Evolutionary conservation across 2,329 filamentous ascomycete genomes (phyloP).

Genomic region (Sporothrix globosa): DNA sequence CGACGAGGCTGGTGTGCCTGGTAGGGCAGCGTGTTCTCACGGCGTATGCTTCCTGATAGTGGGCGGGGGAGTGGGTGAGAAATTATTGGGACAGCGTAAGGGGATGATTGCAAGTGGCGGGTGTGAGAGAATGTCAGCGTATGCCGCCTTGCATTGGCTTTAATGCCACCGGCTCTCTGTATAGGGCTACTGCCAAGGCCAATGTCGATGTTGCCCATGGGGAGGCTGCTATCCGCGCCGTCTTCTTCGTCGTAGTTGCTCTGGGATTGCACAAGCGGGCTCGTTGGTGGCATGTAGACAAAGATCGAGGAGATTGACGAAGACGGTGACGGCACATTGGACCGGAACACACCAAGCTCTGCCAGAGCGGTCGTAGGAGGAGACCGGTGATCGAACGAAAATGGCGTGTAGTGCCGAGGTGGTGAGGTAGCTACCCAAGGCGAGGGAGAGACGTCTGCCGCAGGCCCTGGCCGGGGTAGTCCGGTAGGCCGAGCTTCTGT

Average conservation of each 20-base stretch:
- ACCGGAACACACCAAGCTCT: constrained; percentile 38
- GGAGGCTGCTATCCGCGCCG: constrained; percentile 40
- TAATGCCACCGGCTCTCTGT: constrained; percentile 24
- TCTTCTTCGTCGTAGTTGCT: constrained; percentile 69
- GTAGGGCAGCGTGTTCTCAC: constrained; percentile 66
- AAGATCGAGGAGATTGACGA: constrained; percentile 80
- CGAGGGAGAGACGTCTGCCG: constrained; percentile 32
- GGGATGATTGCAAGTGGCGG: constrained; percentile 45
- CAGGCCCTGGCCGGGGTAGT: background rate
- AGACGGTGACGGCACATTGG: constrained; percentile 59
- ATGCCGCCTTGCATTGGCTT: constrained; percentile 61
- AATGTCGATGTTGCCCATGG: constrained; percentile 56
- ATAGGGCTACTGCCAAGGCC: constrained; percentile 43
- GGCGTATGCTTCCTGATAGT: constrained; percentile 50
- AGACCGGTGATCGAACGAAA: constrained; percentile 48
- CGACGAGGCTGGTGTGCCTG: constrained; percentile 79
- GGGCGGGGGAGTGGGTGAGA: constrained; percentile 40
- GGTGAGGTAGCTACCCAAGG: constrained; percentile 61
- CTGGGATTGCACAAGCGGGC: constrained; percentile 84
- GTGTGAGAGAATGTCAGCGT: constrained; percentile 67
- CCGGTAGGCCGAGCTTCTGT: constrained; percentile 21
- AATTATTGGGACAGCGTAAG: constrained; percentile 36
- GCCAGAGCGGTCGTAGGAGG: constrained; percentile 27
- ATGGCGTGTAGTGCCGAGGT: constrained; percentile 55
- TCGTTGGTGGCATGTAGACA: constrained; percentile 84